Evolutionary conservation across 2,329 filamentous ascomycete genomes (phyloP), one percentile per base, ranked within the genome.

Genomic region (Penicillium sp.): DNA sequence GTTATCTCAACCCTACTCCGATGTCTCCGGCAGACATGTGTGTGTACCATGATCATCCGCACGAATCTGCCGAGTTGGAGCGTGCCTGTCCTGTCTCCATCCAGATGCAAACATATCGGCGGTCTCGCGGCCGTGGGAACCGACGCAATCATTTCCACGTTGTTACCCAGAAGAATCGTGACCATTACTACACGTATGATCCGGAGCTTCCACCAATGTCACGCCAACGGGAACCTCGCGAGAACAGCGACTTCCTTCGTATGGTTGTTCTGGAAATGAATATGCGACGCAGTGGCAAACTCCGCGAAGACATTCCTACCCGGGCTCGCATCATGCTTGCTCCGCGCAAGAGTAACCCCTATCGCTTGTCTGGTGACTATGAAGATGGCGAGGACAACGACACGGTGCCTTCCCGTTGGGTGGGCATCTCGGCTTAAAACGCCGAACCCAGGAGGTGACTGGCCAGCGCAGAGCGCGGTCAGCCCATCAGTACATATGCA

Each of bases 181-280:
- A 63, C 39, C 67, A 70, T 15, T 62, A 72, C 29, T 68, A 52
- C 23, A 55, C 57, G 1, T 67, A 64, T 23, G 66, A 69, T 41
- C 63, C 64, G 9, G 67, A 69, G 40, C 59, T 66, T 4, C 66
- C 69, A 2, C 72, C 77, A 2, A 66, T 73, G 43, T 72, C 76
- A 13, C 77, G 81, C 9, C 80, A 81, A 57, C 75, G 82, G n/a
- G 82, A 85, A 59, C 78, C 80, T 25, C 73, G 82, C 44, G 82
- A 85, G 60, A 85, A 85, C 64, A 74, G 78, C 55, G 77, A 84
- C 59, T 85, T 85, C 62, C 67, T 85, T 41, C 77, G 82, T 31
- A 77, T 84, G 55, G 80, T 84, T 13, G 82, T 84, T 9, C 72
- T 84, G 42, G 82, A 85, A 66, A 83, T 84, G 81, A 84, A 84